phyloP scores from a whole-genome alignment of 1,139 yeast genomes.

The Yamadazyma taylorii region DNA sequence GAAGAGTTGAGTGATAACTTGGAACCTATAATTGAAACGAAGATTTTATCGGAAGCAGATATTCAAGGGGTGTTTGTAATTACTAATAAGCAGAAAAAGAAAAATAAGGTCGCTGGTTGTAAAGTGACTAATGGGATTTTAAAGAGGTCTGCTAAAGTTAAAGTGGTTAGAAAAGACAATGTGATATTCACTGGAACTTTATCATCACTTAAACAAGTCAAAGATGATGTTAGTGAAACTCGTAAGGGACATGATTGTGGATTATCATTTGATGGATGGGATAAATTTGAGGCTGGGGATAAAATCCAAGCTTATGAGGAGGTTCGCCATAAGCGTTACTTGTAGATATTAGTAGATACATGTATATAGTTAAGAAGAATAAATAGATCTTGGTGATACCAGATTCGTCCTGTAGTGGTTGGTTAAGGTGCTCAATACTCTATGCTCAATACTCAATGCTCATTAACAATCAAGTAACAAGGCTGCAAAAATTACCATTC shows the following conservation, averaged over 20 bases:
- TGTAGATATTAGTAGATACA: conserved; percentile 30
- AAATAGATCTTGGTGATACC: too few relatives aligned
- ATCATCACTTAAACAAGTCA: conserved; percentile 75
- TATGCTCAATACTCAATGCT: too few relatives aligned
- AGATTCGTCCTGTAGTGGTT: too few relatives aligned
- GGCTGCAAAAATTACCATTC: too few relatives aligned
- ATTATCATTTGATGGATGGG: conserved; percentile 69
- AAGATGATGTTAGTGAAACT: conserved; percentile 76
- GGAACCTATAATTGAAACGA: conserved; percentile 67
- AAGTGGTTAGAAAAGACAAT: conserved; percentile 58
- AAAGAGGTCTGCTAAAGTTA: conserved; percentile 57
- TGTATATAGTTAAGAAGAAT: conserved; percentile 5
- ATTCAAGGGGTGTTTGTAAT: conserved; percentile 74
- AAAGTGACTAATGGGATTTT: conserved; percentile 73
- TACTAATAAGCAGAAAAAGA: conserved; percentile 48
- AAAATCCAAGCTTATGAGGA: conserved; percentile 73
- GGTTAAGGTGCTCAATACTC: too few relatives aligned
- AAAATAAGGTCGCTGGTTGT: conserved; percentile 80
- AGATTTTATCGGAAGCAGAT: conserved; percentile 66
- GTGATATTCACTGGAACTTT: conserved; percentile 67
- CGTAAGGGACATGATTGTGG: conserved; percentile 93
- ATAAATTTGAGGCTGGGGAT: conserved; percentile 74
- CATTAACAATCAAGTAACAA: too few relatives aligned
- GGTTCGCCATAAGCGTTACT: conserved; percentile 62
- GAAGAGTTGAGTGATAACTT: conserved; percentile 59